Evolutionary conservation across 2,329 filamentous ascomycete genomes (phyloP).

Genomic region (Aspergillus flavus): DNA sequence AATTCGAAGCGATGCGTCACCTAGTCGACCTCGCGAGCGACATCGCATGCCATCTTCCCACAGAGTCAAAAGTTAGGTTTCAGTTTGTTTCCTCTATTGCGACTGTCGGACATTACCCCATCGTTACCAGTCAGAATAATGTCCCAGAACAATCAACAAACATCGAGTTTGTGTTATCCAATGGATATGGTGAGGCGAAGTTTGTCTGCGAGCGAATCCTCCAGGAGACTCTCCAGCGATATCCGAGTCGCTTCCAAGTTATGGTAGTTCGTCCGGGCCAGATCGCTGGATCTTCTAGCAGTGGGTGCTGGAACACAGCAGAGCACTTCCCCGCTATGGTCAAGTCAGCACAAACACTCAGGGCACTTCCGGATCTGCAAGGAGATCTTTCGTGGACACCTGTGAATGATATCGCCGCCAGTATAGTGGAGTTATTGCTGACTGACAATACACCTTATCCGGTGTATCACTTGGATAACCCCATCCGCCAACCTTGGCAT

Average conservation of each 20-base stretch:
- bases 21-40: conserved; percentile 50
- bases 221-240: conserved; percentile 48
- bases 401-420: conserved; percentile 45
- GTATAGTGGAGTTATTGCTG: conserved; percentile 37
- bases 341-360: conserved; percentile 53
- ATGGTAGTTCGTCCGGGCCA: conserved; percentile 54
- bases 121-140: conserved; percentile 22
- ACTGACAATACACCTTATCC: conserved; percentile 24
- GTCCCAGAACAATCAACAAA: conserved; percentile 51
- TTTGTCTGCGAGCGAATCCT: conserved; percentile 55
- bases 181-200: conserved; percentile 58
- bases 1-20: conserved; percentile 51
- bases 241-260: conserved; percentile 46
- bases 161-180: conserved; percentile 46
- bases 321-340: conserved; percentile 57
- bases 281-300: conserved; percentile 53
- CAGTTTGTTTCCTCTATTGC: conserved; percentile 48
- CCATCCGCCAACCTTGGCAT: conserved; percentile 45
- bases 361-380: conserved; percentile 44
- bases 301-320: conserved; percentile 57
- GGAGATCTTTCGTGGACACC: conserved; percentile 51
- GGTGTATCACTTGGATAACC: conserved; percentile 53
- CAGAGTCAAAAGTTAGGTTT: conserved; percentile 33
- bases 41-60: conserved; percentile 19
- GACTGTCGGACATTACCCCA: conserved; percentile 38